A percentile compares a stretch with the other conserved stretches of the same genome.
These are phyloP conservation scores for Saussurea involucrata DNA, from an alignment of 129 eudicot species.

Conservation along the genomic window DNA sequence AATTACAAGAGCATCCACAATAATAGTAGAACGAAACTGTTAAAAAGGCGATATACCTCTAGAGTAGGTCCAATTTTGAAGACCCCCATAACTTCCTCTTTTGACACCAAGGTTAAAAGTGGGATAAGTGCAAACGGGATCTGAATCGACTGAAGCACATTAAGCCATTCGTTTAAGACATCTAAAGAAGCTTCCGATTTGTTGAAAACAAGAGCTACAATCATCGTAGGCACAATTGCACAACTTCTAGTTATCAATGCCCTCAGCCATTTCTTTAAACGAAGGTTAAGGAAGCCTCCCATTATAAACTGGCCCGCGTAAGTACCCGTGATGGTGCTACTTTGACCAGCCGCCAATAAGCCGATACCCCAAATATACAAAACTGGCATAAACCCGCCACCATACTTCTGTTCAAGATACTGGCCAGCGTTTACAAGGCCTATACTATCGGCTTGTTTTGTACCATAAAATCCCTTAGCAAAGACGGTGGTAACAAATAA, in stretches of 20 bases:
- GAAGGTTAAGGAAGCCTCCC: slow-evolving; percentile 84
- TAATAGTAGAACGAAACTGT: background rate
- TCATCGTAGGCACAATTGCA: slow-evolving; percentile 85
- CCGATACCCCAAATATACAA: slow-evolving; percentile 95
- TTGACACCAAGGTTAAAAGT: slow-evolving; percentile 78
- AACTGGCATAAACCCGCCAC: slow-evolving; percentile 79
- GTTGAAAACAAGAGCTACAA: slow-evolving; percentile 75
- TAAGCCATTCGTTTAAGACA: slow-evolving; percentile 88
- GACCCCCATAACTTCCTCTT: slow-evolving; percentile 78
- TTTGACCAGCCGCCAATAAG: slow-evolving; percentile 93
- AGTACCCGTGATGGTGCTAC: slow-evolving; percentile 96
- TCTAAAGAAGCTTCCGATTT: slow-evolving; percentile 80
- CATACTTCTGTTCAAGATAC: slow-evolving; percentile 79
- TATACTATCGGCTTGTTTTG: slow-evolving; percentile 59
- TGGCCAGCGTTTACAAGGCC: slow-evolving; percentile 96
- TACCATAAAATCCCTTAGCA: slow-evolving; percentile 84
- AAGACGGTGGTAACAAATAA: slow-evolving; percentile 85
- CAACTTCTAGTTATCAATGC: slow-evolving; percentile 86
- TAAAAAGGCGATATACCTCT: slow-evolving; percentile 41
- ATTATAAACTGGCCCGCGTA: slow-evolving; percentile 96
- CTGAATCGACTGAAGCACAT: slow-evolving; percentile 92
- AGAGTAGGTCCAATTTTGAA: slow-evolving; percentile 81
- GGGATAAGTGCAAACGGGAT: slow-evolving; percentile 95
- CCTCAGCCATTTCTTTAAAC: slow-evolving; percentile 71
- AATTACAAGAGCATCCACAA: background rate